These are phyloP conservation scores for Ustilago shanxiensis DNA, from an alignment of 1,284 basidiomycete species.

Conservation along the genomic window DNA sequence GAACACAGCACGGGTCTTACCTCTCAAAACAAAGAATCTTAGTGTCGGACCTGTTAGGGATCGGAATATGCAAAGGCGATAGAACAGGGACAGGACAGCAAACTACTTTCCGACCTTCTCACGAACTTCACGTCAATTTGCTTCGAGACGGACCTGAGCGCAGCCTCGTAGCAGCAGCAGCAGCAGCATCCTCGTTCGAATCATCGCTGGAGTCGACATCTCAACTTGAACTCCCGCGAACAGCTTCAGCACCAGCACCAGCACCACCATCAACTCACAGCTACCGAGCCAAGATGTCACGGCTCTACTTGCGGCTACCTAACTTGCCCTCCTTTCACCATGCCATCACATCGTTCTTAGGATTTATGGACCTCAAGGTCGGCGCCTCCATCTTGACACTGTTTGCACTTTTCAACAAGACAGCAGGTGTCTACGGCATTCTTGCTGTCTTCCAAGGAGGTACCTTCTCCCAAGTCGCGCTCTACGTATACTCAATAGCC, in stretches of 20 bases:
- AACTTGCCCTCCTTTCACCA: slow-evolving; percentile 55
- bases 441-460: slow-evolving; percentile 90
- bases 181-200: background rate
- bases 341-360: slow-evolving; percentile 65
- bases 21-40: background rate
- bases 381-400: slow-evolving; percentile 67
- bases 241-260: too few species aligned
- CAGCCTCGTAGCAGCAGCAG: background rate
- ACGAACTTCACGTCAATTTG: background rate
- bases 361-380: slow-evolving; percentile 68
- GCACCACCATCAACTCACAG: background rate
- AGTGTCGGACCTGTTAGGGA: background rate
- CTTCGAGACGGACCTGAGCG: too few species aligned
- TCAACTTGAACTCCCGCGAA: too few species aligned
- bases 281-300: slow-evolving; percentile 47
- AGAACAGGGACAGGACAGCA: background rate
- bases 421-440: slow-evolving; percentile 95
- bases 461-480: slow-evolving; percentile 83
- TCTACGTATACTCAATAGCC: slow-evolving; percentile 89
- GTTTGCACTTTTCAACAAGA: slow-evolving; percentile 87
- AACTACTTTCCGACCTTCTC: background rate
- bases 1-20: background rate
- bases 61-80: background rate
- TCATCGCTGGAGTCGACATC: too few species aligned
- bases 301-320: slow-evolving; percentile 58